Base-by-base conservation (phyloP, 371 early-diverging fungal species). In the Coemansia sp. region DNA sequence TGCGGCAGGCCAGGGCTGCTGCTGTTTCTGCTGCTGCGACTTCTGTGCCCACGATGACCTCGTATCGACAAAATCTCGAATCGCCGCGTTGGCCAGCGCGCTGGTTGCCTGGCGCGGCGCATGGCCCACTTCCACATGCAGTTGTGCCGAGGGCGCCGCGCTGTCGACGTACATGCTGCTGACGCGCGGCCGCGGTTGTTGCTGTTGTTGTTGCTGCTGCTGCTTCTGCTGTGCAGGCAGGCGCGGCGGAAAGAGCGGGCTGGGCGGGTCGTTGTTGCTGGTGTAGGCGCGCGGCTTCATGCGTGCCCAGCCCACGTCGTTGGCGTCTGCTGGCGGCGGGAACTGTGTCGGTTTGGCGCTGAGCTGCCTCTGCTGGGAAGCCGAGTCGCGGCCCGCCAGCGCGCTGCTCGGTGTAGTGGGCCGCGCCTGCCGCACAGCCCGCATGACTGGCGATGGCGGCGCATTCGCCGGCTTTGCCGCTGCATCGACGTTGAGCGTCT, bases 11-110 rank as follows among this genome's bases (percentile, higher is more conserved):
- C 48, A 30, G 47, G 3, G 4, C 30, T 30, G 30, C 48, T 45
- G 7, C 11, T 31, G 2, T 30, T 48, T 48, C 26, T n/a, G 48
- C 30, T n/a, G 10, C 3, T 34, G 34, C 35, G 9, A 11, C 11
- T 47, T 57, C 47, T 26, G 12, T 35, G 20, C 26, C 54, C 39
- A 26, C n/a, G 52, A 14, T 6, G 62, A 11, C 45, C 47, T 54
- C 51, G 56, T 56, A 7, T 66, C 66, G 38, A 61, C 66, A 56
- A 66, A 55, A 31, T 56, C 66, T n/a, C 66, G 66, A 30, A 66
- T 66, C 2, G 66, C 66, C 0, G 66, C 66, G 26, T 55, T 59
- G n/a, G 60, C 66, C 55, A 66, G 55, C 40, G 48, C 54, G 34
- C 66, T 66, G 20, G 61, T 54, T 3, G 55, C 55, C 40, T 14